phyloP scores from a whole-genome alignment of 1,284 basidiomycete species.

The Ustilago shanxiensis region DNA sequence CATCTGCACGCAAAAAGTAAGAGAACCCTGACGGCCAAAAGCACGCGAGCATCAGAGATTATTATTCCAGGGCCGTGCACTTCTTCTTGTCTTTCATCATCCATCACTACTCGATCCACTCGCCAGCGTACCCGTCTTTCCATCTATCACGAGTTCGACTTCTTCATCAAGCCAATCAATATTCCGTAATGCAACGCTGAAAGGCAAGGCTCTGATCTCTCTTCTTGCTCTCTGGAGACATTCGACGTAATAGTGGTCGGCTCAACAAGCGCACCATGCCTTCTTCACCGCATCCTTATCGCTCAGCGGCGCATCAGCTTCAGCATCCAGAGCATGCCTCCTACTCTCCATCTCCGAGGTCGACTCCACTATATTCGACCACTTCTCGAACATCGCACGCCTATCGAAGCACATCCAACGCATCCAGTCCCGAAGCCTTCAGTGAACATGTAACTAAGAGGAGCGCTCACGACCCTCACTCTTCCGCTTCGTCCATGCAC shows the following conservation, averaged over 20 bases:
- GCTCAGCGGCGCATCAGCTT: slow-evolving; percentile 48
- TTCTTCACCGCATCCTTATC: slow-evolving; percentile 45
- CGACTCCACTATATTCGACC: slow-evolving; percentile 34
- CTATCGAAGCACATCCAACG: slow-evolving; percentile 26
- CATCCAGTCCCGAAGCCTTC: slow-evolving; percentile 42
- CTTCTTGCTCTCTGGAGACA: too few relatives aligned
- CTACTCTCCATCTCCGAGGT: slow-evolving; percentile 39
- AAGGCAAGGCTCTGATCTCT: too few relatives aligned
- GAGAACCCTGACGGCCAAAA: neutral
- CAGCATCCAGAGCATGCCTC: slow-evolving; percentile 51
- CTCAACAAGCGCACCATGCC: slow-evolving; percentile 37
- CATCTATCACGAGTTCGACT: too few relatives aligned
- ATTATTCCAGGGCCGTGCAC: slow-evolving; percentile 2
- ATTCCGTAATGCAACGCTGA: too few relatives aligned
- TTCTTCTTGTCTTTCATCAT: neutral
- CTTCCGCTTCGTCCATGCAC: neutral
- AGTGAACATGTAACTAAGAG: slow-evolving; percentile 17
- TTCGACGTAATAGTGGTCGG: too few relatives aligned
- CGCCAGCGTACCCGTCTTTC: too few relatives aligned
- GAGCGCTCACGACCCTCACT: neutral
- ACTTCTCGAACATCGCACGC: slow-evolving; percentile 27
- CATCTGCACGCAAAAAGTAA: too few relatives aligned
- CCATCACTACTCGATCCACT: too few relatives aligned
- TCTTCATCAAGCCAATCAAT: too few relatives aligned
- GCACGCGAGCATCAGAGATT: neutral